These are phyloP conservation scores for Testicularia cyperi DNA, from an alignment of 1,284 basidiomycete species.

Conservation along the genomic window DNA sequence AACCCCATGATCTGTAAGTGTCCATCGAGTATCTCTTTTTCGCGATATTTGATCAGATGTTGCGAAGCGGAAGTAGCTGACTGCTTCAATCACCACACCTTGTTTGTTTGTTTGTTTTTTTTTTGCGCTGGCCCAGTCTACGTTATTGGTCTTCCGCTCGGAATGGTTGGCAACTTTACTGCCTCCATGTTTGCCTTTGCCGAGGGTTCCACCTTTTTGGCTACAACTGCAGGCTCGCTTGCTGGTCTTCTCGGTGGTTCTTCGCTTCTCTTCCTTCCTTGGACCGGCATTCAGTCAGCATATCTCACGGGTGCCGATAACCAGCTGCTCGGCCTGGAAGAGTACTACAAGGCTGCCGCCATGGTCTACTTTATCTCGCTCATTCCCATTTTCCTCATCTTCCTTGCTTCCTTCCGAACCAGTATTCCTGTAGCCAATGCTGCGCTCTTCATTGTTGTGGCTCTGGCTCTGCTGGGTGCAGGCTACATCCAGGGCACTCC, in stretches of 20 bases:
- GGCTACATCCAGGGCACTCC: constrained; percentile 18
- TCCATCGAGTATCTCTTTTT: too few species aligned
- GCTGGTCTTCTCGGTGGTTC: constrained; percentile 31
- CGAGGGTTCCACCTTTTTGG: constrained; percentile 40
- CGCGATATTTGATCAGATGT: too few species aligned
- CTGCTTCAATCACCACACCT: too few species aligned
- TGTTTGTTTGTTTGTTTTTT: too few species aligned
- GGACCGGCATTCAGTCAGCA: constrained; percentile 38
- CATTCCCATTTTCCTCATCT: constrained; percentile 45
- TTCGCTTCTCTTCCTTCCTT: constrained; percentile 39
- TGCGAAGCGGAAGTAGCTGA: too few species aligned
- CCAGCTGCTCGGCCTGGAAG: constrained; percentile 4
- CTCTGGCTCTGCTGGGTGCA: constrained; percentile 21
- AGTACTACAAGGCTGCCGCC: constrained; percentile 23
- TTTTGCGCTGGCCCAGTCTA: too few species aligned
- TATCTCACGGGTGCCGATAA: constrained; percentile 25
- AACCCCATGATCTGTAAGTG: constrained; percentile 30
- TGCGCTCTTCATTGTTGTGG: constrained; percentile 30
- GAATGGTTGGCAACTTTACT: constrained; percentile 43
- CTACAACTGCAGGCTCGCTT: constrained; percentile 28
- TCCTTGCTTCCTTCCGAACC: constrained; percentile 33
- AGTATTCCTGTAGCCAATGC: constrained; percentile 14
- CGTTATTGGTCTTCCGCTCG: constrained; percentile 33
- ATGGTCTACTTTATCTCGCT: constrained; percentile 34
- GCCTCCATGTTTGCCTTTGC: constrained; percentile 44